phyloP scores from a whole-genome alignment of 1,284 basidiomycete genomes.

The Athelia sp. region DNA sequence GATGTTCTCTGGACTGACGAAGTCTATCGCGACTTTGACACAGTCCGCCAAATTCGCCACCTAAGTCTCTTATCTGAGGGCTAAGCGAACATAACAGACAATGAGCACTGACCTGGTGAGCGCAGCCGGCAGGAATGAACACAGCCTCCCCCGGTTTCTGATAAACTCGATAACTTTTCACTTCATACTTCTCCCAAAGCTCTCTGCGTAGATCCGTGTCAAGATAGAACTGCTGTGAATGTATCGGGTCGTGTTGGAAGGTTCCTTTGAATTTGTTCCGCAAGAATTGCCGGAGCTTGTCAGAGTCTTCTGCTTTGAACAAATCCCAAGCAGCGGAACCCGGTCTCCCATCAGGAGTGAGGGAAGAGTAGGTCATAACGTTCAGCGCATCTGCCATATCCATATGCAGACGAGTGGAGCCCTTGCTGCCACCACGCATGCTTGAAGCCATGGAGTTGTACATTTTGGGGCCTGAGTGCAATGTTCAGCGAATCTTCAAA shows the following conservation, averaged over 20 bases:
- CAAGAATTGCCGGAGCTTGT: constrained; percentile 72
- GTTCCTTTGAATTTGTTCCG: constrained; percentile 48
- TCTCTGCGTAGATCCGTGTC: constrained; percentile 65
- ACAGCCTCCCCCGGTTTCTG: constrained; percentile 92
- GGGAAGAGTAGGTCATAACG: constrained; percentile 78
- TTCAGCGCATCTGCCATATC: constrained; percentile 96
- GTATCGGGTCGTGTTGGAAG: constrained; percentile 78
- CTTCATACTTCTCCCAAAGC: constrained; percentile 63
- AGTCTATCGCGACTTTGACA: constrained; percentile 96
- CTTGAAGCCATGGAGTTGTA: constrained; percentile 72
- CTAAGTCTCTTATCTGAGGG: constrained; percentile 25
- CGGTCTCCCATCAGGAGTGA: constrained; percentile 54
- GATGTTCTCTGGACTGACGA: constrained; percentile 92
- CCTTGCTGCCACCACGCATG: constrained; percentile 61
- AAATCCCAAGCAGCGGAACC: constrained; percentile 94
- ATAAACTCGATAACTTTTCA: constrained; percentile 80
- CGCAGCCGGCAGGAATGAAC: constrained; percentile 94
- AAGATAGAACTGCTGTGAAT: constrained; percentile 86
- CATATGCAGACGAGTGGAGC: constrained; percentile 89
- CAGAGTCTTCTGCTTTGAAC: constrained; percentile 80
- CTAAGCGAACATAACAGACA: background rate
- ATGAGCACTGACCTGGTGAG: constrained; percentile 71
- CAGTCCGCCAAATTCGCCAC: constrained; percentile 87
- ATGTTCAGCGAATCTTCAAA: constrained; percentile 6
- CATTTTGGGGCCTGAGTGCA: constrained; percentile 66